phyloP scores from a whole-genome alignment of 2,329 filamentous ascomycete species.

The Emergomyces africanus region DNA sequence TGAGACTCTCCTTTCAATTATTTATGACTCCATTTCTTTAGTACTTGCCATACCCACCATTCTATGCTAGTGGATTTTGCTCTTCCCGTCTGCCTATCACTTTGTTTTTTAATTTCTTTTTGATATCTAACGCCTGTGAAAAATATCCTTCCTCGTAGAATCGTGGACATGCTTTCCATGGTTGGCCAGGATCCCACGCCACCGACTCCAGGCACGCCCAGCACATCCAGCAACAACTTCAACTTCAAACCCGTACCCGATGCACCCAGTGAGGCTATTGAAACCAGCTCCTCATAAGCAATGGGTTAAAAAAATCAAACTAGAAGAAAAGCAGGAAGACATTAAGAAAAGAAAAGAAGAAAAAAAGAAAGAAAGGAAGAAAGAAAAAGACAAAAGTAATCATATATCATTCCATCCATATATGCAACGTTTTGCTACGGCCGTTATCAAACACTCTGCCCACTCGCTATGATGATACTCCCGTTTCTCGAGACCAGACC shows the following conservation, averaged over 20 bases:
- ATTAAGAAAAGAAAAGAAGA: too few relatives aligned
- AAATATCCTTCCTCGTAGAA: conserved; percentile 13
- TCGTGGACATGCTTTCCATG: conserved; percentile 27
- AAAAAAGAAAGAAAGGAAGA: background rate
- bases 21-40: background rate
- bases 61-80: background rate
- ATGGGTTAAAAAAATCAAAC: too few relatives aligned
- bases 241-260: background rate
- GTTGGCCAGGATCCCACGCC: conserved; percentile 8
- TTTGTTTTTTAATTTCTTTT: background rate
- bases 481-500: too few relatives aligned
- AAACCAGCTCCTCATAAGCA: background rate
- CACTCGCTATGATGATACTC: too few relatives aligned
- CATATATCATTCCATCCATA: background rate
- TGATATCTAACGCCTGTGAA: background rate
- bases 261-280: background rate
- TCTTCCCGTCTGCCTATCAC: background rate
- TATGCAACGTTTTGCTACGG: background rate
- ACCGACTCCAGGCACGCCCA: conserved; percentile 1
- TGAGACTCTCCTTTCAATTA: background rate
- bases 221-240: background rate
- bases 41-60: background rate
- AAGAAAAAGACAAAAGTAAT: background rate
- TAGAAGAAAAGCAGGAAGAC: too few relatives aligned
- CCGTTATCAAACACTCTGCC: background rate